Percentiles rank a stretch among this genome's conserved stretches.
These are phyloP conservation scores for Chlamydomonas schloesseri DNA, from an alignment of 139 green algal species.

Conservation along the genomic window DNA sequence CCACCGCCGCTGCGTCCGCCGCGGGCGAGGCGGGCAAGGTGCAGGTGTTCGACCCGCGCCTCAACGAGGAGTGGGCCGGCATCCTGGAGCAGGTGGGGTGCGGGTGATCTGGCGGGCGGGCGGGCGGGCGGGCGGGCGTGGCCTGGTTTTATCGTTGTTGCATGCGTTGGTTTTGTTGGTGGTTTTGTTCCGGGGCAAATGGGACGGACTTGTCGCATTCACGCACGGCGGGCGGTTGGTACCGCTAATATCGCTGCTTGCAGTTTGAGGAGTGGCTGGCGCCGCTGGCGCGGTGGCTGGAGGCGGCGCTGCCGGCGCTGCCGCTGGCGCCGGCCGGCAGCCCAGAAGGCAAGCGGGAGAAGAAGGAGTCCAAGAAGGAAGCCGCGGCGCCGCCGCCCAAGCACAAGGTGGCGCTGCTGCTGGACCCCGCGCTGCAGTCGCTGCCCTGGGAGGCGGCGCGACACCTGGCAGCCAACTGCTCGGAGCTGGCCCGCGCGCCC, in stretches of 20 bases:
- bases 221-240: too few species aligned
- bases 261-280: conserved; percentile 28
- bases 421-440: conserved; percentile 54
- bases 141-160: too few species aligned
- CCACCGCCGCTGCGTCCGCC: background rate
- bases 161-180: too few species aligned
- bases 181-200: too few species aligned
- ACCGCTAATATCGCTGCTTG: too few species aligned
- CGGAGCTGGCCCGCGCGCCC: conserved; percentile 40
- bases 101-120: too few species aligned
- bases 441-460: conserved; percentile 61
- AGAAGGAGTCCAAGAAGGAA: conserved; percentile 30
- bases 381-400: background rate
- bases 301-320: conserved; percentile 7
- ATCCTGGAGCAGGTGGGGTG: conserved; percentile 3
- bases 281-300: conserved; percentile 10
- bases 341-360: background rate
- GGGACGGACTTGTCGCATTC: too few species aligned
- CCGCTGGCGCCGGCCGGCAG: background rate
- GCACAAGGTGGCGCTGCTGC: conserved; percentile 56
- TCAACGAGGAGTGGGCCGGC: background rate
- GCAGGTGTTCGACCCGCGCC: conserved; percentile 13
- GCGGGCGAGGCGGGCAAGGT: background rate
- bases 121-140: too few species aligned
- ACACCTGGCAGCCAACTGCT: conserved; percentile 38